Percentiles rank a stretch among this genome's conserved stretches.
Conservation (phyloP, 371 early-diverging fungal species). For the Homolaphlyctis polyrhiza region DNA sequence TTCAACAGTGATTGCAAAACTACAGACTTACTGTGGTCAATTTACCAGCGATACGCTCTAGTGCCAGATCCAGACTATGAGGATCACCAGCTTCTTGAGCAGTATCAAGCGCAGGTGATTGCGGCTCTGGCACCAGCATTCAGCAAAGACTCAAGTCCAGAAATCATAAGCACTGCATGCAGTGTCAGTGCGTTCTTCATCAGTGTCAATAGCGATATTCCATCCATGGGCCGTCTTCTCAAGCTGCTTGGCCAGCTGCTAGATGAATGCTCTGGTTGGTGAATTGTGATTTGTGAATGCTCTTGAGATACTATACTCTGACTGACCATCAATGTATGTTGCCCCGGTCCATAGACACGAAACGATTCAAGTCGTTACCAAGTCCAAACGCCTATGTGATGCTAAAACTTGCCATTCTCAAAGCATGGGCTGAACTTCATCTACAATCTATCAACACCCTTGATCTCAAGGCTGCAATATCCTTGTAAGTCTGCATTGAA, state of each 20-base stretch:
- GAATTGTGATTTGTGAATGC: slow-evolving; percentile 13
- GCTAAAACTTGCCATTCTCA: slow-evolving; percentile 71
- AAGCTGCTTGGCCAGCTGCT: slow-evolving; percentile 66
- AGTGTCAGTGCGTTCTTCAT: slow-evolving; percentile 80
- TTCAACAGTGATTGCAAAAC: not conserved
- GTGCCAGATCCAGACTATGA: slow-evolving; percentile 77
- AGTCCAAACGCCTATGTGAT: slow-evolving; percentile 65
- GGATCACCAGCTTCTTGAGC: slow-evolving; percentile 73
- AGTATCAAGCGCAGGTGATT: slow-evolving; percentile 86
- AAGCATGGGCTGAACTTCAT: slow-evolving; percentile 80
- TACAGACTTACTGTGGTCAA: slow-evolving; percentile 4
- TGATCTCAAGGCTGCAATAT: slow-evolving; percentile 58
- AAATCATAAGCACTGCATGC: slow-evolving; percentile 73
- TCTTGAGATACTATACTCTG: not conserved
- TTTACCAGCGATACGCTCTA: slow-evolving; percentile 50
- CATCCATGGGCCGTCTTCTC: slow-evolving; percentile 67
- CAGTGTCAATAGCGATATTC: slow-evolving; percentile 74
- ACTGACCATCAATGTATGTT: not conserved
- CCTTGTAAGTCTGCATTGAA: slow-evolving; percentile 39
- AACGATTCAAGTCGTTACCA: not conserved
- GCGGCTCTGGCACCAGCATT: slow-evolving; percentile 87
- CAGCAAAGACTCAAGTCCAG: slow-evolving; percentile 67
- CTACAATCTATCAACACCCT: slow-evolving; percentile 51
- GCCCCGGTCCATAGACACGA: not conserved
- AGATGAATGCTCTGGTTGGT: slow-evolving; percentile 63